These are phyloP conservation scores for Brasilioporus rufonigricans DNA, from an alignment of 768 basidiomycete genomes.

Conservation along the genomic window DNA sequence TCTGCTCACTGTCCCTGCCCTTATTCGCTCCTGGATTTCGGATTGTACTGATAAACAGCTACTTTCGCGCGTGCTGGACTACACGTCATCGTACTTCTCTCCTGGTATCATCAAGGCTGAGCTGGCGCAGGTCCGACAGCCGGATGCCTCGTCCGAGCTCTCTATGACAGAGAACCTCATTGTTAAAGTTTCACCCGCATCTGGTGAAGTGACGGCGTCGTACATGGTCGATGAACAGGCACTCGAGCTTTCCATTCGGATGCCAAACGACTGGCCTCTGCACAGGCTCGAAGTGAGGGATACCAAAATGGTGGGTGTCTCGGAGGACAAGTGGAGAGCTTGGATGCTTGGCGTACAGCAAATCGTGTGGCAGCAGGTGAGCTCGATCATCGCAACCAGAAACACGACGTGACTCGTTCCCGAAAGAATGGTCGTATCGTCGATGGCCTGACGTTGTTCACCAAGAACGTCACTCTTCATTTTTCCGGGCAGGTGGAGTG, in stretches of 20 bases:
- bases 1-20: slow-evolving; percentile 77
- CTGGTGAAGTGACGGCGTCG: slow-evolving; percentile 79
- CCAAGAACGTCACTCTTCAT: slow-evolving; percentile 88
- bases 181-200: slow-evolving; percentile 69
- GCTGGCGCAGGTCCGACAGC: slow-evolving; percentile 66
- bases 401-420: not conserved
- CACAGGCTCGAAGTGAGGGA: slow-evolving; percentile 87
- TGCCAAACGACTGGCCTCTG: slow-evolving; percentile 90
- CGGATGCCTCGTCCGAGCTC: slow-evolving; percentile 52
- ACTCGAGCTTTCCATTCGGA: slow-evolving; percentile 82
- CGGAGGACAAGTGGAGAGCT: slow-evolving; percentile 86
- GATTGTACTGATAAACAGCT: slow-evolving; percentile 90
- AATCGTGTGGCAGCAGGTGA: slow-evolving; percentile 81
- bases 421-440: slow-evolving; percentile 83
- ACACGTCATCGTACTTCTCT: slow-evolving; percentile 84
- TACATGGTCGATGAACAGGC: slow-evolving; percentile 93
- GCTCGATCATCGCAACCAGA: slow-evolving; percentile 22
- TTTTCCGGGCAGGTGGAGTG: slow-evolving; percentile 97
- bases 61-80: slow-evolving; percentile 67
- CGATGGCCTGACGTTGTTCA: slow-evolving; percentile 87
- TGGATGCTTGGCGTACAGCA: slow-evolving; percentile 95
- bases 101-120: slow-evolving; percentile 85
- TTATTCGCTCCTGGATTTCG: slow-evolving; percentile 82
- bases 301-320: slow-evolving; percentile 79
- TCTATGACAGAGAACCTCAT: slow-evolving; percentile 69